phyloP scores from a whole-genome alignment of 1,284 basidiomycete species.

The Sparassis latifolia region DNA sequence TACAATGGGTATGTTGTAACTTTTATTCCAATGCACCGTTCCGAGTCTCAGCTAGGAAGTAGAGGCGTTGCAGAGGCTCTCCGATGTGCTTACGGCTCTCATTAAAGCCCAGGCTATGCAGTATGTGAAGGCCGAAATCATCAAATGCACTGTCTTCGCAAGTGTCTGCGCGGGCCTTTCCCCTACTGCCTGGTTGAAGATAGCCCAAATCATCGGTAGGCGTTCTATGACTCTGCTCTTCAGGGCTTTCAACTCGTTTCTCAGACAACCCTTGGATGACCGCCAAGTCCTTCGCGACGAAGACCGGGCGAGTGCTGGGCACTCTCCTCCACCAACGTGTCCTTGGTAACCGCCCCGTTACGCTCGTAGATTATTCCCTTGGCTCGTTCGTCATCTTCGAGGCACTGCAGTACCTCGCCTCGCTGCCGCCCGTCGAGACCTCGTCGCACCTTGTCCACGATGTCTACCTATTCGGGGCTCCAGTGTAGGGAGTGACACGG shows the following conservation, averaged over 20 bases:
- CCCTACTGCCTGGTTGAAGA: conserved; percentile 45
- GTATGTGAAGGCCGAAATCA: conserved; percentile 41
- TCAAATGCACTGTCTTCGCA: conserved; percentile 47
- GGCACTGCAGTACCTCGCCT: conserved; percentile 33
- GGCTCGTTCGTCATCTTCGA: conserved; percentile 50
- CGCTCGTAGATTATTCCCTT: conserved; percentile 51
- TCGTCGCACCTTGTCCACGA: conserved; percentile 55
- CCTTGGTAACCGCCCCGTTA: conserved; percentile 51
- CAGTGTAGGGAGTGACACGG: too few species aligned
- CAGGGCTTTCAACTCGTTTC: neutral
- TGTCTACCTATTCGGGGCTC: conserved; percentile 66
- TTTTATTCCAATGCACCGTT: neutral
- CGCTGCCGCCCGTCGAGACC: conserved; percentile 38
- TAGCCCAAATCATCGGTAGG: conserved; percentile 48
- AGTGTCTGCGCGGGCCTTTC: conserved; percentile 43
- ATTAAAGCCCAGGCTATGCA: conserved; percentile 45
- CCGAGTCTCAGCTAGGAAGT: conserved; percentile 37
- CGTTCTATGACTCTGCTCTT: neutral
- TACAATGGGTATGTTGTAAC: conserved; percentile 44
- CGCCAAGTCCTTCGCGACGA: conserved; percentile 42
- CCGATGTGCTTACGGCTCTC: conserved; percentile 39
- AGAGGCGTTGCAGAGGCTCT: conserved; percentile 43
- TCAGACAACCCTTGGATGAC: conserved; percentile 59
- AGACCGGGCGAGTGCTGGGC: conserved; percentile 50
- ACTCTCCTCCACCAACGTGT: conserved; percentile 44